Base-by-base conservation (phyloP, 495 filamentous ascomycete genomes). In the Aspergillus wentii region DNA sequence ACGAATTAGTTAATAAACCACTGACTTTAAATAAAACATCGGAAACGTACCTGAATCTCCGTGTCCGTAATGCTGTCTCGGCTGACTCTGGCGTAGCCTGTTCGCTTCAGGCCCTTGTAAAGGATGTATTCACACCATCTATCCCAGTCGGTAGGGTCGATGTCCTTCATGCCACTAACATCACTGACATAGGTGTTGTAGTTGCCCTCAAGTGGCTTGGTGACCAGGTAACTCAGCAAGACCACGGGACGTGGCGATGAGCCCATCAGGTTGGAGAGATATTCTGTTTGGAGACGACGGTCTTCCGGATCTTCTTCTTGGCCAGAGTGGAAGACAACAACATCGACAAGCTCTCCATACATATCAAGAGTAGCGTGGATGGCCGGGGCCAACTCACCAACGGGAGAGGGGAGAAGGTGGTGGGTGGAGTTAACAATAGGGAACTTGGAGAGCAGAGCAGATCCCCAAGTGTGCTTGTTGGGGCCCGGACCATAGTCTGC, bases 71-170 rank as follows among this genome's bases (percentile, higher is more conserved):
- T 95, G 0, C 86, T 94, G 43, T 81, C 79, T 49, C 92, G 68
- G 42, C 84, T 91, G 23, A 98, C 80, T 46, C 92, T 74, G 10
- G 92, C 92, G 57, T 97, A 98, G 6, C 88, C 94, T 3, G 83
- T 82, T 45, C 90, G 72, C 59, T 81, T 84, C 35, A 99, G 60
- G 8, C 82, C 83, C 69, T 96, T 95, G 70, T 85, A 99, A 35
- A 99, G 70, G 46, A 99, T 92, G 54, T 99, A 99, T 69, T 99
- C 92, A 66, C 94, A 99, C 94, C 94, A 99, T 40, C 94, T 69
- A 62, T 98, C 92, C 88, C 88, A 95, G 54, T 99, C 94, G 10
- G 71, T 83, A 7, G 80, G 76, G 49, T 99, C 94, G 35, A 99
- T 92, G 52, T 99, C 94, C 48, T 84, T 80, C 94, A 99, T 99